Evolutionary conservation across 495 filamentous ascomycete species (phyloP).

Genomic region (Entonaema liquescens): DNA sequence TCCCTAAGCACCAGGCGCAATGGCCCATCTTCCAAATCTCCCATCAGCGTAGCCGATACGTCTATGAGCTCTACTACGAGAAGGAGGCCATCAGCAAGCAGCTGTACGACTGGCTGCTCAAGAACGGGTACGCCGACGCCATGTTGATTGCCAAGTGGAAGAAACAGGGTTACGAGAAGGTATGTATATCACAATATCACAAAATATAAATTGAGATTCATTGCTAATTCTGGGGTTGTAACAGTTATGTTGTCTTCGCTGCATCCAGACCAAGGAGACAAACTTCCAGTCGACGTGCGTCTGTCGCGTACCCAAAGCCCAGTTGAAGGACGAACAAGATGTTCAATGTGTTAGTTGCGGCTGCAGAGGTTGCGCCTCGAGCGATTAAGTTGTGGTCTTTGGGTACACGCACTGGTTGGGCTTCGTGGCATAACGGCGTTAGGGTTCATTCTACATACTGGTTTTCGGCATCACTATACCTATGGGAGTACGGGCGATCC

Average conservation of each 20-base stretch:
- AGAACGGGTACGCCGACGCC: slow-evolving; percentile 94
- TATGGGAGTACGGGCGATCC: slow-evolving; percentile 23
- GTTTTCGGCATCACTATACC: slow-evolving; percentile 28
- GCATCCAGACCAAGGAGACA: slow-evolving; percentile 98
- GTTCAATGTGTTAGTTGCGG: slow-evolving; percentile 97
- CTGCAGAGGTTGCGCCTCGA: slow-evolving; percentile 88
- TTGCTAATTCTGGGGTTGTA: slow-evolving; percentile 13
- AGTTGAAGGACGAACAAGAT: slow-evolving; percentile 88
- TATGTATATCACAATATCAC: slow-evolving; percentile 47
- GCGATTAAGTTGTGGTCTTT: slow-evolving; percentile 63
- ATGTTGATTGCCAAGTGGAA: slow-evolving; percentile 99
- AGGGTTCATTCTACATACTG: slow-evolving; percentile 25
- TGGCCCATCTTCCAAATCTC: slow-evolving; percentile 99
- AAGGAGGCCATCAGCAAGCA: slow-evolving; percentile 92
- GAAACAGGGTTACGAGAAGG: slow-evolving; percentile 99
- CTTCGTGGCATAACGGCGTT: slow-evolving; percentile 41
- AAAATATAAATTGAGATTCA: not conserved
- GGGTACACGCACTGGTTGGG: slow-evolving; percentile 20
- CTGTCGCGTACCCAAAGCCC: slow-evolving; percentile 91
- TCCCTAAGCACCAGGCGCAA: slow-evolving; percentile 80
- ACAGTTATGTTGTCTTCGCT: slow-evolving; percentile 90
- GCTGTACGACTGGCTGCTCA: slow-evolving; percentile 95
- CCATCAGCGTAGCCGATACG: slow-evolving; percentile 91
- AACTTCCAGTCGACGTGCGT: slow-evolving; percentile 99
- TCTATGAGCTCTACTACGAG: slow-evolving; percentile 98